Base-by-base conservation (phyloP, 768 basidiomycete species). In the Mycena epipterygia region DNA sequence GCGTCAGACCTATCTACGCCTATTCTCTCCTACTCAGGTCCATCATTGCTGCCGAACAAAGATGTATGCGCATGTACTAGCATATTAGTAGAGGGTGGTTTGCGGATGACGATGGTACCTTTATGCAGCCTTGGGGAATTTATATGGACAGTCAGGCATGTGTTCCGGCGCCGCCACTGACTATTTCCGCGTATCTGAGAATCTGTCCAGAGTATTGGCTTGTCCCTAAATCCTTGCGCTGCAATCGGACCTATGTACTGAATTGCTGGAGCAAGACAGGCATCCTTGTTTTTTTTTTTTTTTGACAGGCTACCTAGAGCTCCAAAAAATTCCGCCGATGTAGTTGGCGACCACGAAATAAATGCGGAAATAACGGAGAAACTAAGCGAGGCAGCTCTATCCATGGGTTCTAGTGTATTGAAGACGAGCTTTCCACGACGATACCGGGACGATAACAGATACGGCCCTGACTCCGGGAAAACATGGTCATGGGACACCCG, bases 21-120 rank as follows among this genome's bases (percentile, higher is more conserved):
- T 64, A 64, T 67, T 67, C 48, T 41, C 49, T 56, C 46, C 32
- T 27, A 27, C 42, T 46, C 55, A 70, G 56, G 63, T 63, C 68
- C 62, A 64, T 70, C 68, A 70, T 64, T 58, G 32, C 56, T 59
- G 68, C 62, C 62, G n/a, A 63, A 63, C 67, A 63, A 52, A 58
- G 56, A 59, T 70, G 33, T 59, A 42, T 52, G 53, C 61, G 35
- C 52, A 29, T 56, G 17, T 5, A 25, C 23, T 56, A n/a, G 55
- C n/a, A 32, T 6, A 35, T 49, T 56, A n/a, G n/a, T n/a, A 35
- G 48, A 41, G 14, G 42, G 29, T 19, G 25, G 55, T 48, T 17
- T 19, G 13, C 39, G 35, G 19, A 33, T 21, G 30, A 13, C 17
- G 61, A 64, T 69, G 60, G 55, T 69, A 58, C 60, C 60, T 64